Base-by-base conservation (phyloP, 345 rosid genomes). In the Geranium brycei region DNA sequence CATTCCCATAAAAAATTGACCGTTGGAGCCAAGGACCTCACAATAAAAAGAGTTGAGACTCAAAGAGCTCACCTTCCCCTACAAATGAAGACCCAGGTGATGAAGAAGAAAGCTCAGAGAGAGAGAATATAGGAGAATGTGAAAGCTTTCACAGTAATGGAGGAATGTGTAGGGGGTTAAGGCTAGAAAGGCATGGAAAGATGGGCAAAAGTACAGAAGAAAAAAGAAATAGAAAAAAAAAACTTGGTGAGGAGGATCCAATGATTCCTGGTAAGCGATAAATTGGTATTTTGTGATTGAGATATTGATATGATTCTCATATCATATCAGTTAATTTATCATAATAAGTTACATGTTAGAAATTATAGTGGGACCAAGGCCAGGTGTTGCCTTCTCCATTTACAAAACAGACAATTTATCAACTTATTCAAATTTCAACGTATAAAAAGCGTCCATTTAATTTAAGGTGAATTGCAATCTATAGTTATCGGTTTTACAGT, bases 1-100 rank as follows among this genome's bases (percentile, higher is more conserved):
- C 89, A 84, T 79, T 61, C 67, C 58, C n/a, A n/a, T n/a, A 19
- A 62, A 67, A 53, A 30, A 38, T 58, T 40, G 78, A 76, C 74
- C 74, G 74, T 69, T 73, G 66, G 65, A 69, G 66, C 47, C 56
- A 60, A 68, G 11, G 15, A 2, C 57, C 51, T 4, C 51, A 41
- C n/a, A n/a, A 41, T 41, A 41, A 4, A 41, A 5, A 41, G 10
- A 11, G 11, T 41, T 41, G 51, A 41, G 51, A 41, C 51, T 41
- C 7, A 77, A 63, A 41, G 72, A 59, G 64, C 71, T 73, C 47
- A 77, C 77, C 80, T 72, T 40, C 64, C n/a, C 40, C 57, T 2
- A 30, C 30, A 61, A 58, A 58, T 13, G 58, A 17, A 71, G 63
- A 75, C 40, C 19, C 74, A 68, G 64, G 31, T 58, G 69, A 64